phyloP scores from a whole-genome alignment of 208 protist species.

The Naegleria lovaniensis region DNA sequence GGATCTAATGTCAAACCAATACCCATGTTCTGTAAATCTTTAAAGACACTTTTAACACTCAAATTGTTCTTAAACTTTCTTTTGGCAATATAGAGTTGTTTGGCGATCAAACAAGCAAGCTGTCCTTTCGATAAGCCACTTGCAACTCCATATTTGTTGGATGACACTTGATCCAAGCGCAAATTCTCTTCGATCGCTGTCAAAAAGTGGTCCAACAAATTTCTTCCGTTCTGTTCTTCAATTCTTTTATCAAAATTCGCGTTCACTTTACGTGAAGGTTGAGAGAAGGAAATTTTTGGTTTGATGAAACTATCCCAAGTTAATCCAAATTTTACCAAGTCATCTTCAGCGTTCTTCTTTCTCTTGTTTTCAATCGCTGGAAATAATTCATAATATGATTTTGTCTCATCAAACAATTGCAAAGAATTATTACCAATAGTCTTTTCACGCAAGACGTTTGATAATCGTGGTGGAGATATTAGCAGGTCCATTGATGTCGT shows the following conservation, averaged over 20 bases:
- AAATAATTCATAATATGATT: background rate
- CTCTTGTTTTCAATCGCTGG: background rate
- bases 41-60: background rate
- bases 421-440: background rate
- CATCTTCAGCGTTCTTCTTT: background rate
- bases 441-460: background rate
- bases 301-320: background rate
- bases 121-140: background rate
- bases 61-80: background rate
- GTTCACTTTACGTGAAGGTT: background rate
- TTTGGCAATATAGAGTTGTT: background rate
- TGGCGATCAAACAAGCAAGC: background rate
- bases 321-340: background rate
- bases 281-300: background rate
- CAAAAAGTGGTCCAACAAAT: background rate
- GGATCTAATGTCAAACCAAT: background rate
- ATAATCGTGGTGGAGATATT: background rate
- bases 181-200: background rate
- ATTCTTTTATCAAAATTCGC: background rate
- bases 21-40: background rate
- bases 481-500: background rate
- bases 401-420: background rate
- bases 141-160: background rate
- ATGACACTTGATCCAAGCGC: background rate
- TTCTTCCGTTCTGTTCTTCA: conserved; percentile 3